phyloP scores from a whole-genome alignment of 1,284 basidiomycete species.

The Heterobasidion annosum region DNA sequence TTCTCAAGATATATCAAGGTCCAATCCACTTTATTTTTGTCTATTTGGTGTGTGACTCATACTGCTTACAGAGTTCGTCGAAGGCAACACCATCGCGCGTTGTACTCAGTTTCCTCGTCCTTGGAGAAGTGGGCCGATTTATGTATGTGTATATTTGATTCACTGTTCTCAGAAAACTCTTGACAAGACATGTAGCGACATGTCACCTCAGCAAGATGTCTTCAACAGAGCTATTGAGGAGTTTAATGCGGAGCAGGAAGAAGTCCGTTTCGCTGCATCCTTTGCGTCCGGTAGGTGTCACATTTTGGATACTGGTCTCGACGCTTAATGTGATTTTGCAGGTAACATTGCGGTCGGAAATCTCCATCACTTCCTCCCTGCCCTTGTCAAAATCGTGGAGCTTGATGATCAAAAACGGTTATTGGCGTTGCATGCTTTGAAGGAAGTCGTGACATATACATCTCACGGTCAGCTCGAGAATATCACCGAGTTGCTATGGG shows the following conservation, averaged over 20 bases:
- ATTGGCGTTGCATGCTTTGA: conserved; percentile 84
- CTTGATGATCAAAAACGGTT: conserved; percentile 72
- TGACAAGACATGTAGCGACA: conserved; percentile 47
- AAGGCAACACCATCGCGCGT: conserved; percentile 61
- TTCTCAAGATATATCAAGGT: conserved; percentile 77
- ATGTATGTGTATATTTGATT: conserved; percentile 42
- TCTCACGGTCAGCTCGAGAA: conserved; percentile 75
- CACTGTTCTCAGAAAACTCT: not conserved
- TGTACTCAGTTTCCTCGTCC: conserved; percentile 77
- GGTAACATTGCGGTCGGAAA: conserved; percentile 95
- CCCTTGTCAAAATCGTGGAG: conserved; percentile 77
- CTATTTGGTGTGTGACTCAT: conserved; percentile 2
- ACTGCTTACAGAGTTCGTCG: conserved; percentile 35
- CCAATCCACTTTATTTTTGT: not conserved
- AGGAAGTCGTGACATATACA: conserved; percentile 93
- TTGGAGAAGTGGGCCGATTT: conserved; percentile 86
- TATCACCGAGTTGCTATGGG: conserved; percentile 86
- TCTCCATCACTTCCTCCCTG: conserved; percentile 76
- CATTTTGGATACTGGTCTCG: not conserved
- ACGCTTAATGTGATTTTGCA: conserved; percentile 15
- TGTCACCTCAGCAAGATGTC: conserved; percentile 68
- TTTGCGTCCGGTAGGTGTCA: conserved; percentile 72
- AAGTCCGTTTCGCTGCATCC: conserved; percentile 80
- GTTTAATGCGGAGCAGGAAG: conserved; percentile 74
- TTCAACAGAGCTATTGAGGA: conserved; percentile 68